These are phyloP conservation scores for Cutaneotrichosporon sp. DNA, from an alignment of 1,284 basidiomycete genomes.

Conservation along the genomic window DNA sequence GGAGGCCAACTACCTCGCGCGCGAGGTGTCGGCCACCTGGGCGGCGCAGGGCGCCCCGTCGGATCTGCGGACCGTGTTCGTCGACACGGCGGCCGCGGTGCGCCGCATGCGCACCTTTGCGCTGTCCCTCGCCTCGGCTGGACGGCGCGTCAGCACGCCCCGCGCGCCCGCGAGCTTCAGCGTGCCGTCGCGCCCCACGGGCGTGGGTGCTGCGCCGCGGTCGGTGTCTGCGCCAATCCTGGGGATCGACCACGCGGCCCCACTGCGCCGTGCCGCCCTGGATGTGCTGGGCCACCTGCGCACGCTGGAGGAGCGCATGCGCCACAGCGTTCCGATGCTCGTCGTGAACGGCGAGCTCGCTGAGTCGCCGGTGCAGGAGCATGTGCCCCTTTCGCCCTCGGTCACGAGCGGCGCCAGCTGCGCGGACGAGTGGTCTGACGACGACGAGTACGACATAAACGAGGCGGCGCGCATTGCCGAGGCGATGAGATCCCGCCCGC, in stretches of 20 bases:
- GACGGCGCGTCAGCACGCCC: conserved; percentile 9
- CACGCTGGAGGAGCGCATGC: conserved; percentile 42
- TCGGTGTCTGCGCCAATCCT: conserved; percentile 1
- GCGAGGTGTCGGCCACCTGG: neutral
- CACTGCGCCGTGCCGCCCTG: conserved; percentile 38
- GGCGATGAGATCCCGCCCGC: conserved; percentile 23
- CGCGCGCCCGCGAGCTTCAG: conserved; percentile 24
- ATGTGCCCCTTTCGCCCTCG: neutral
- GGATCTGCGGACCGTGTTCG: conserved; percentile 16
- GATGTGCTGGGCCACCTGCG: conserved; percentile 46
- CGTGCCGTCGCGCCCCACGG: conserved; percentile 41
- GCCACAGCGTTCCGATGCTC: conserved; percentile 21
- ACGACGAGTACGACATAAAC: conserved; percentile 49
- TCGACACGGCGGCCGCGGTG: conserved; percentile 39
- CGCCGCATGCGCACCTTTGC: conserved; percentile 38
- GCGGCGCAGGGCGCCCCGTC: neutral
- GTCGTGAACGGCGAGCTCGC: conserved; percentile 17
- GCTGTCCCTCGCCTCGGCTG: conserved; percentile 22
- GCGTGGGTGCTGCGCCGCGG: conserved; percentile 4
- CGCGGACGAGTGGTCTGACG: conserved; percentile 31
- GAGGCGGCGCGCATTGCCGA: conserved; percentile 31
- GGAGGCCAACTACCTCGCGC: conserved; percentile 32
- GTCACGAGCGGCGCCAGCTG: neutral
- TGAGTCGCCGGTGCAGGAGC: conserved; percentile 11
- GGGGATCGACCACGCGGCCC: conserved; percentile 13